Evolutionary conservation across 2,329 filamentous ascomycete species (phyloP), one percentile per base, ranked within the genome.

Genomic region (Colletotrichum shisoi): DNA sequence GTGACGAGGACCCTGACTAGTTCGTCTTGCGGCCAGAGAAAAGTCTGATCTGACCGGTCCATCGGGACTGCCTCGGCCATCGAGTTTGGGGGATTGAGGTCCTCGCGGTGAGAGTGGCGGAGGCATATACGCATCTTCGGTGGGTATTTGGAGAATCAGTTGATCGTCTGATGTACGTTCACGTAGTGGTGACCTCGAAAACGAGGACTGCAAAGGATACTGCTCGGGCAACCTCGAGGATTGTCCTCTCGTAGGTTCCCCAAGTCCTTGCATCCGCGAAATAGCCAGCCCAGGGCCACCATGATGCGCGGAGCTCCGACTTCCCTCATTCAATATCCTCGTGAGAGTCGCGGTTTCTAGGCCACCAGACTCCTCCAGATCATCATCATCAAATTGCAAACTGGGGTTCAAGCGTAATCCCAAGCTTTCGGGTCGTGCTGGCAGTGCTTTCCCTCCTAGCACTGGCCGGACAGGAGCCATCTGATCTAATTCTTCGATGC

Each of bases 401-500:
- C 65, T 71, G n/a, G 68, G 62, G 3, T 62, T 70, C 84, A 86
- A 57, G 85, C 84, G 70, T 37, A 61, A 57, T 21, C 57, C 69
- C 17, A 87, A 82, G 74, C 90, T 92, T 71, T 88, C 88, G 0
- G 88, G 88, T 21, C 85, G 81, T 5, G 83, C 87, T 39, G 94
- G 94, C 11, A 98, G 82, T 31, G 91, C 90, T 76, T 97, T 97
- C 57, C 87, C 88, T 60, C 86, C 84, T 70, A 82, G 71, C 21
- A 73, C 72, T 49, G 31, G 57, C 69, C 79, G 71, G 71, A 83
- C 74, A 77, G 88, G 83, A 71, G 88, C 82, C 73, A 95, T 87
- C 70, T 90, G 88, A 72, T 91, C 87, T 46, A 99, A 82, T 76
- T 99, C 95, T 54, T 90, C 89, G 71, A 98, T 96, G 62, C 95